Percentiles rank a stretch among this genome's conserved stretches.
phyloP scores from a whole-genome alignment of 345 rosid species.

The Boechera stricta region DNA sequence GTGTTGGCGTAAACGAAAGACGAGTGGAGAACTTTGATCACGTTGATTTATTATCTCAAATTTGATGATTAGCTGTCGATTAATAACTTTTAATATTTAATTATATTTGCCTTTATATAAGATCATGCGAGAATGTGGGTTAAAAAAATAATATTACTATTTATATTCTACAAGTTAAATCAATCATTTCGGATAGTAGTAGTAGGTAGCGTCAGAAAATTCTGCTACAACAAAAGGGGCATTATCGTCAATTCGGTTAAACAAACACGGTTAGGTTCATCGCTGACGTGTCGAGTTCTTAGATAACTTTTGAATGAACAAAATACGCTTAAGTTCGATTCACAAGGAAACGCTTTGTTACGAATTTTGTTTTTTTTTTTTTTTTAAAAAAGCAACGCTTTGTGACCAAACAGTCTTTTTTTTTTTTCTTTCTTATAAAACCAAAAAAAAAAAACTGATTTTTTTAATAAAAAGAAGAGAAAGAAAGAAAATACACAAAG shows the following conservation, averaged over 20 bases:
- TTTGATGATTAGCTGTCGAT: conserved; percentile 4
- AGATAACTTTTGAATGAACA: not conserved
- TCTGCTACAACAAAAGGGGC: conserved; percentile 22
- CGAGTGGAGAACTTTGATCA: conserved; percentile 26
- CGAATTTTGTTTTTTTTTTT: no score
- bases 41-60: conserved; percentile 21
- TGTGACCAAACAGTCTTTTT: conserved; percentile 46
- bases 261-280: conserved; percentile 44
- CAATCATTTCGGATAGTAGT: conserved; percentile 10
- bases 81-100: not conserved
- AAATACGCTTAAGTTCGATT: conserved; percentile 1
- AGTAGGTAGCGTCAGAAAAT: conserved; percentile 37
- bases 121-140: conserved; percentile 43
- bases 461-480: not conserved
- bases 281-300: conserved; percentile 42
- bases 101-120: conserved; percentile 1
- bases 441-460: not conserved
- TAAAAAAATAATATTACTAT: conserved; percentile 3
- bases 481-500: conserved; percentile 38
- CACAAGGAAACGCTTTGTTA: conserved; percentile 46
- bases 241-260: not conserved
- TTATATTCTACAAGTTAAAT: conserved; percentile 3
- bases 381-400: conserved; percentile 30
- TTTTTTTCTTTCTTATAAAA: not conserved
- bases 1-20: conserved; percentile 24